Evolutionary conservation across 2,329 filamentous ascomycete genomes (phyloP), one percentile per base, ranked within the genome.

Genomic region (Paecilomyces dactylethromorphus): DNA sequence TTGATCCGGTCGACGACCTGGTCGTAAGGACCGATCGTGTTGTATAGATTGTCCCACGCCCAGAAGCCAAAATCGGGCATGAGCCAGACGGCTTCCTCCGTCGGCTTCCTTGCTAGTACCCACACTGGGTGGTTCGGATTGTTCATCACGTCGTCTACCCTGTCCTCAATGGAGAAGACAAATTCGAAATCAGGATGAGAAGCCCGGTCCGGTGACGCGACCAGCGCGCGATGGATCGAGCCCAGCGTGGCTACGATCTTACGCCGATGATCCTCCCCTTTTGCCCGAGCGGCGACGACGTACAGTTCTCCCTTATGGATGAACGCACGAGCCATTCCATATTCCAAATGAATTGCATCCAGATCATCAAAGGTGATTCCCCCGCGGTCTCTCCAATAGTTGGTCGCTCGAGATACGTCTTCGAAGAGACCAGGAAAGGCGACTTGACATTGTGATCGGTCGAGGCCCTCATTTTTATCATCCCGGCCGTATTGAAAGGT

Each of bases 21-120:
- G 54, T 72, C 67, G 53, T 69, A 75, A 0, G 73, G 71, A 0
- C 73, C 73, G 32, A 76, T 71, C 12, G 65, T 64, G 39, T 72
- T 74, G 2, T 66, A 60, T 1, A 61, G 59, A 31, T 74, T 73
- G 11, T 78, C 77, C 78, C 78, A 81, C 3, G 75, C 73, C 77
- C 78, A 82, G 66, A 77, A 81, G 53, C 79, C 79, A 66, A 82
- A 82, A 62, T 82, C 80, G 0, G 80, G 79, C 63, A 82, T 81
- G 15, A 82, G 67, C 79, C 80, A 82, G 39, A 76, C 72, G 1
- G 76, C 71, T 51, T 74, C 68, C 56, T 79, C 75, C 12, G 71
- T 71, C 0, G 71, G 64, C 22, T 65, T 71, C n/a, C 69, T 68
- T 1, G 75, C 72, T 60, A 78, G 78, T 11, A 74, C 74, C 79